Evolutionary conservation across 768 basidiomycete genomes (phyloP), one percentile per base, ranked within the genome.

Genomic region (Myochromella boudieri): DNA sequence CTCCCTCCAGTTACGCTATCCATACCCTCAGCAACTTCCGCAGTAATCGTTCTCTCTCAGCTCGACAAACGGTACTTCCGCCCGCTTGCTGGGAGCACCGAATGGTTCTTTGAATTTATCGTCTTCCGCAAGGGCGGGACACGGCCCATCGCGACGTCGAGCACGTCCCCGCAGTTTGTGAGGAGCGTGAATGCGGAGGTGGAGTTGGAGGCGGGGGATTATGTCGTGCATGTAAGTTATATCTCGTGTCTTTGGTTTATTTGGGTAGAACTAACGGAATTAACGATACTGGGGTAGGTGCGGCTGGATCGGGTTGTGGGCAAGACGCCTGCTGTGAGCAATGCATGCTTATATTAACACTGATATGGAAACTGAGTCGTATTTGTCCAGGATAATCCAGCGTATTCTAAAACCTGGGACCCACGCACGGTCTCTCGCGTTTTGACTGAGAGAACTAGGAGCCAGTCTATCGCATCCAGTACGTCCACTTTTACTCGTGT

Each of bases 31-130:
- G 40, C 54, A 1, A 59, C 71, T 0, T 45, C 53, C 12, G 57
- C 68, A 20, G 60, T 72, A 20, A 62, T 74, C 18, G 69, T 71
- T 17, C 66, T 74, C 3, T 65, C 70, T 0, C 64, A 71, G 38
- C 50, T 69, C 15, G 69, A 71, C 48, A 44, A 51, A 0, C 66
- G 71, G 3, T 74, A 63, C 51, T 71, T 62, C 55, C 42, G 52
- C 4, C 58, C 61, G 17, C 48, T 71, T 7, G 54, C 61, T 3
- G 59, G 62, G 1, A 49, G 45, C 21, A 50, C 42, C 6, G 9
- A 33, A 1, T 71, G 68, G 68, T 42, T 49, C 1, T 65, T 71
- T 18, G 70, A 74, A 48, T 72, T 72, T 45, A 44, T 64, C 7
- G 45, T 74, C 6, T 72, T 62, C 61, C 64, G 65, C 46, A 60